Evolutionary conservation across 805 yeast genomes (phyloP).

Genomic region (Cyberlindnera sargentensis): DNA sequence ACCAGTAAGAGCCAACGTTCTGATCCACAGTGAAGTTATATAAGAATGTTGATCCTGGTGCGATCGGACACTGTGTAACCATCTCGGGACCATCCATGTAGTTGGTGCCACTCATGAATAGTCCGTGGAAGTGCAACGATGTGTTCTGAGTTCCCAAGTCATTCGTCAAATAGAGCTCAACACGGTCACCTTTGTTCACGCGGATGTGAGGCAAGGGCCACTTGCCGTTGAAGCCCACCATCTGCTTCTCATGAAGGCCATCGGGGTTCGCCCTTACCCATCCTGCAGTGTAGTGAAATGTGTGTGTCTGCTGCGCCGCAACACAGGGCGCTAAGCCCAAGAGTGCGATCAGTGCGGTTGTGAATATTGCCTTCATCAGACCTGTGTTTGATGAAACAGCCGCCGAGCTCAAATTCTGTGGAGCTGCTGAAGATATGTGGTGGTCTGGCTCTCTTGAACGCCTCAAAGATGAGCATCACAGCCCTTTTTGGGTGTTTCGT

Average conservation of each 20-base stretch:
- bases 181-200: slow-evolving; percentile 56
- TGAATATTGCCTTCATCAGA: background rate
- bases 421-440: too few relatives aligned
- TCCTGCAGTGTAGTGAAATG: slow-evolving; percentile 47
- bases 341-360: background rate
- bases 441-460: too few relatives aligned
- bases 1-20: slow-evolving; percentile 80
- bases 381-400: too few relatives aligned
- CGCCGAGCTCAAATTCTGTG: too few relatives aligned
- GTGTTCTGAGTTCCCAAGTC: slow-evolving; percentile 48
- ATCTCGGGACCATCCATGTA: slow-evolving; percentile 76
- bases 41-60: slow-evolving; percentile 56
- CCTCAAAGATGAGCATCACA: too few relatives aligned
- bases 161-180: slow-evolving; percentile 53
- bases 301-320: slow-evolving; percentile 35
- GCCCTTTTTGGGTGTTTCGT: too few relatives aligned
- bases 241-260: slow-evolving; percentile 45
- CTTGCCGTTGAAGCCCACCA: slow-evolving; percentile 60
- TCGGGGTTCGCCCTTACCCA: slow-evolving; percentile 66
- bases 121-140: slow-evolving; percentile 74
- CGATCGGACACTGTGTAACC: slow-evolving; percentile 76
- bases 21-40: slow-evolving; percentile 64
- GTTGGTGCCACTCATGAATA: slow-evolving; percentile 54
- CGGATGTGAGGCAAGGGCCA: slow-evolving; percentile 74
- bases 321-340: slow-evolving; percentile 3